Conservation (phyloP, 352 stramenopile species). For the Heterotrichella gracilis region DNA sequence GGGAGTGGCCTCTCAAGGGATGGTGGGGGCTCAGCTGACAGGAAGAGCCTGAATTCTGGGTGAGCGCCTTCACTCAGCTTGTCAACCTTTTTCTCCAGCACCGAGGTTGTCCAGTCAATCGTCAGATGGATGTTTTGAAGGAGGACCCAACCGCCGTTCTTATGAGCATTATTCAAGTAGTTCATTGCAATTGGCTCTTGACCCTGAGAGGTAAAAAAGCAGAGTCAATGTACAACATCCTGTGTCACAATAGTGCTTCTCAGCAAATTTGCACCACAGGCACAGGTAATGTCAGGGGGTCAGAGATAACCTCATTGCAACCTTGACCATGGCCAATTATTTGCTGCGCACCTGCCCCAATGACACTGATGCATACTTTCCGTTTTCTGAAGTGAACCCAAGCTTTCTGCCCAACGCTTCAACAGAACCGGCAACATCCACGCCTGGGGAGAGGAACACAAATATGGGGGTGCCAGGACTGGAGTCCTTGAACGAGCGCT, state of each 20-base stretch:
- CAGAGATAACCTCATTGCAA: no score
- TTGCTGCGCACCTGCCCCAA: no score
- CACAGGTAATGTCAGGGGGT: no score
- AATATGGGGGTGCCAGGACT: conserved; percentile 70
- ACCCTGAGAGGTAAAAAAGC: no score
- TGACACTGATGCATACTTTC: conserved; percentile 78
- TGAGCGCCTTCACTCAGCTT: conserved; percentile 36
- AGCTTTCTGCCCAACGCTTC: conserved; percentile 68
- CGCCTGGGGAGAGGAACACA: conserved; percentile 70
- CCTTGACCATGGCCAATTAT: no score
- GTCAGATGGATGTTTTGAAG: conserved; percentile 90
- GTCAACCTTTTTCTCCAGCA: conserved; percentile 64
- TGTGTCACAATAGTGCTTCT: no score
- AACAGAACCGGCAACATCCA: conserved; percentile 65
- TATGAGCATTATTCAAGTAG: conserved; percentile 57
- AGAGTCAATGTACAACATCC: no score
- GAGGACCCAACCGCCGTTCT: conserved; percentile 80
- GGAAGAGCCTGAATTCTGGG: conserved; percentile 63
- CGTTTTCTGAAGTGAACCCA: conserved; percentile 53
- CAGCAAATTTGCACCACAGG: no score
- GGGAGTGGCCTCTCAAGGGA: conserved; percentile 59
- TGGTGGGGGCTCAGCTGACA: conserved; percentile 63
- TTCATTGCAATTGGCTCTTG: conserved; percentile 66
- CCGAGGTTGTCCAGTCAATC: conserved; percentile 52
- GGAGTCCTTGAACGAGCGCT: conserved; percentile 61